phyloP scores from a whole-genome alignment of 352 stramenopile genomes.

The Phytophthora pinifolia region DNA sequence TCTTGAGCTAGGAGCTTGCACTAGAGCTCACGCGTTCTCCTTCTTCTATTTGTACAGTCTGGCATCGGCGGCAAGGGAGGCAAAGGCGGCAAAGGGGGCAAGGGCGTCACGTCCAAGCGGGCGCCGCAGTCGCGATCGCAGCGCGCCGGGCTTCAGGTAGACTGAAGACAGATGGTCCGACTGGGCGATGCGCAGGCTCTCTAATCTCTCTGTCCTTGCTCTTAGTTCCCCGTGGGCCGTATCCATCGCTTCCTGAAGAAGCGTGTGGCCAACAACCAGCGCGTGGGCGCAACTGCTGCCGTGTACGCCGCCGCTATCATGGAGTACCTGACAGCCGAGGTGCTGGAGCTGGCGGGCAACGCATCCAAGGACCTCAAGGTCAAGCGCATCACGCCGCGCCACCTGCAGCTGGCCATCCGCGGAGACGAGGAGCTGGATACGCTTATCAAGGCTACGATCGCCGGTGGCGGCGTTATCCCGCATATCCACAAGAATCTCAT shows the following conservation, averaged over 20 bases:
- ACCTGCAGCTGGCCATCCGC: slow-evolving; percentile 99
- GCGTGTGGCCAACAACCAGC: slow-evolving; percentile 97
- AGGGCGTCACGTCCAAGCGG: slow-evolving; percentile 99
- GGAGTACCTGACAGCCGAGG: slow-evolving; percentile 99
- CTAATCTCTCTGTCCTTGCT: slow-evolving; percentile 8
- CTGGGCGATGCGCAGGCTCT: not conserved
- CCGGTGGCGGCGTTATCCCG: slow-evolving; percentile 99
- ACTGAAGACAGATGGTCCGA: not conserved
- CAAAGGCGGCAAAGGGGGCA: slow-evolving; percentile 99
- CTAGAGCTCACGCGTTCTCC: slow-evolving; percentile 11
- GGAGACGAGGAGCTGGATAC: slow-evolving; percentile 99
- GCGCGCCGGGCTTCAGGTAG: slow-evolving; percentile 96
- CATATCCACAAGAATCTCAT: slow-evolving; percentile 99
- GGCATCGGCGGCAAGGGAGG: slow-evolving; percentile 93
- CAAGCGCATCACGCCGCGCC: slow-evolving; percentile 98
- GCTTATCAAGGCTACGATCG: slow-evolving; percentile 99
- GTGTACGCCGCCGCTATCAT: slow-evolving; percentile 99
- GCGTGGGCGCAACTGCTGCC: slow-evolving; percentile 98
- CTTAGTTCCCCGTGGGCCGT: slow-evolving; percentile 98
- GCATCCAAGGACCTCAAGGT: slow-evolving; percentile 97
- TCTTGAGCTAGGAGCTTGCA: not conserved
- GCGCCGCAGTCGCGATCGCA: slow-evolving; percentile 97
- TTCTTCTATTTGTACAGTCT: slow-evolving; percentile 42
- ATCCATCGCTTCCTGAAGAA: slow-evolving; percentile 99
- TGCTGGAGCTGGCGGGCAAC: slow-evolving; percentile 99